These are phyloP conservation scores for Yamadazyma mexicana DNA, from an alignment of 1,139 yeast genomes.

Conservation along the genomic window DNA sequence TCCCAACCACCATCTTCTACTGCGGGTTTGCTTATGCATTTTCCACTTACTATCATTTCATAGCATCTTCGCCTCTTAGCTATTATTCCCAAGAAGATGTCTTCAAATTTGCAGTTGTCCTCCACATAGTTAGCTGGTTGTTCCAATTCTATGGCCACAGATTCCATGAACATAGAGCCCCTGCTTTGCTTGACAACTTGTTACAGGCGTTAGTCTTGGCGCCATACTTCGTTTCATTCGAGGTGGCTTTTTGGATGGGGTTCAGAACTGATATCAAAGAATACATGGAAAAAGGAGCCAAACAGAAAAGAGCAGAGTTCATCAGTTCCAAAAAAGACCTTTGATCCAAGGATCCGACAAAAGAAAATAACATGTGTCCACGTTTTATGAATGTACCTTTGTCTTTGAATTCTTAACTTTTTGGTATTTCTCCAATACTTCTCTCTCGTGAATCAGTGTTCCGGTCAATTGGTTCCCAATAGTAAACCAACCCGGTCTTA, in stretches of 20 bases:
- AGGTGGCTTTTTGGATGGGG: slow-evolving; percentile 69
- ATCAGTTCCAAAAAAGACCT: slow-evolving; percentile 7
- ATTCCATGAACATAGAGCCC: slow-evolving; percentile 75
- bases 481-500: slow-evolving; percentile 89
- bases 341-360: too few species aligned
- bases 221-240: slow-evolving; percentile 85
- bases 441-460: slow-evolving; percentile 57
- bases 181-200: slow-evolving; percentile 82
- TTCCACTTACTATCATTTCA: slow-evolving; percentile 32
- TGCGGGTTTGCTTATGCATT: slow-evolving; percentile 21
- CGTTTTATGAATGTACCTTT: neutral
- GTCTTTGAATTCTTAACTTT: slow-evolving; percentile 14
- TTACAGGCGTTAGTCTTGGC: slow-evolving; percentile 87
- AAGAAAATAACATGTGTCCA: too few species aligned
- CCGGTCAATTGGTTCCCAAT: slow-evolving; percentile 81
- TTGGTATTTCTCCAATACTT: slow-evolving; percentile 44
- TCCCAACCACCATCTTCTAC: slow-evolving; percentile 34
- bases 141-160: slow-evolving; percentile 93
- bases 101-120: slow-evolving; percentile 25
- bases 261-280: slow-evolving; percentile 53
- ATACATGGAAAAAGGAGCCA: slow-evolving; percentile 55
- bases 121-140: slow-evolving; percentile 67
- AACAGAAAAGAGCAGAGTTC: slow-evolving; percentile 28
- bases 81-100: slow-evolving; percentile 14
- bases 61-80: slow-evolving; percentile 20